Base-by-base conservation (phyloP, 1,139 yeast genomes). In the Pichia sp. region DNA sequence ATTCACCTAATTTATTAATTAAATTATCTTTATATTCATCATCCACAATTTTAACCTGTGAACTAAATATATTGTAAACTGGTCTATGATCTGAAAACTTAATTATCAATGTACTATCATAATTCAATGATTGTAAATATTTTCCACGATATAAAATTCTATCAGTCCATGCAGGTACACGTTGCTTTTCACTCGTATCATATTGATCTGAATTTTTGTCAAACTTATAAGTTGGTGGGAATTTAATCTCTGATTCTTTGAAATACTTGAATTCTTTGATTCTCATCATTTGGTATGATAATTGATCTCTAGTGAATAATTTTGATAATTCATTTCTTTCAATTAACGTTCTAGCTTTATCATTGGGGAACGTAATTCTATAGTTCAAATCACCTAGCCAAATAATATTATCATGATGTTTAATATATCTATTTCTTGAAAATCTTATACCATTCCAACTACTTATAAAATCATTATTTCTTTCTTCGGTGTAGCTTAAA, bases 161-260 rank as follows among this genome's bases (percentile, higher is more conserved):
- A 67, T 93, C 99, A 10, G 98, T 91, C 99, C 99, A 93, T 0
- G 98, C 93, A 0, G 99, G 99, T 0, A 89, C 82, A 60, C 99
- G 78, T 61, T 86, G 93, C 68, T 93, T 93, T 64, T 91, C 98
- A 45, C 95, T 85, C 3, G 91, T 76, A 64, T 90, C 97, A 60
- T 93, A 93, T 16, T 63, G 68, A 57, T 79, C 77, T 1, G 90
- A 80, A 3, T 95, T 95, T 55, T 86, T 83, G 66, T 93, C 97
- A 67, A 83, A 93, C 67, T 93, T 93, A 70, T 93, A 93, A 2
- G 99, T 93, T 7, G 99, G 99, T 7, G 81, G 75, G 63, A 93
- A 93, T 49, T 73, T 75, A 52, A 93, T 80, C 45, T 84, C 83
- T 59, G 84, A 78, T 64, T 93, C 99, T 53, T 80, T 79, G 65